Conservation (phyloP, 768 basidiomycete species). For the Amanita inopinata region DNA sequence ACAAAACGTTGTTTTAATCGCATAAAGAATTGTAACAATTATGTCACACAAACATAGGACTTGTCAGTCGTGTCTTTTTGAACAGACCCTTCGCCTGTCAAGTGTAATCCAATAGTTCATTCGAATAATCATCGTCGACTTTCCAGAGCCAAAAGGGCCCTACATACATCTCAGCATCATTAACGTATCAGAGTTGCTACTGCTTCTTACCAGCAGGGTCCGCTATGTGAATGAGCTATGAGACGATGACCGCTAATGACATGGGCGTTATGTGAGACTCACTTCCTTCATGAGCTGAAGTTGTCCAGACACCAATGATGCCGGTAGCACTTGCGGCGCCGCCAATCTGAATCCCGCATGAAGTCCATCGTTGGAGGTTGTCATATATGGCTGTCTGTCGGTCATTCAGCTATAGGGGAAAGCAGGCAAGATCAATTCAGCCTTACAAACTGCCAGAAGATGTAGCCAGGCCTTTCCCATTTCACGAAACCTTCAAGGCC, state of each 20-base stretch:
- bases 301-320: conserved; percentile 61
- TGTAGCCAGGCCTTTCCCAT: conserved; percentile 34
- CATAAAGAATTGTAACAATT: not conserved
- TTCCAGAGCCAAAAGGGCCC: conserved; percentile 74
- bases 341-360: conserved; percentile 60
- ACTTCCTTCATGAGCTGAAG: conserved; percentile 49
- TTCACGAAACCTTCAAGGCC: conserved; percentile 39
- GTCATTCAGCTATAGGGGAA: not conserved
- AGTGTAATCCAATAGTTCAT: conserved; percentile 27
- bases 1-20: conserved; percentile 19
- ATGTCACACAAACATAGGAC: conserved; percentile 1
- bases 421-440: conserved; percentile 1
- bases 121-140: conserved; percentile 29
- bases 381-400: not conserved
- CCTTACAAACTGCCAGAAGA: conserved; percentile 56
- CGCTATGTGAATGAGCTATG: conserved; percentile 22
- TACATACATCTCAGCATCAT: conserved; percentile 15
- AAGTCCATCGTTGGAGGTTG: conserved; percentile 26
- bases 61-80: too few relatives aligned
- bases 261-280: conserved; percentile 6
- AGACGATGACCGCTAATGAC: too few relatives aligned
- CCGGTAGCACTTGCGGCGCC: conserved; percentile 56
- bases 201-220: conserved; percentile 54
- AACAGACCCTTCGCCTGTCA: too few relatives aligned
- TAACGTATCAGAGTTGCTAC: not conserved